A percentile compares a stretch with the other conserved stretches of the same genome.
These are phyloP conservation scores for Leccinellum luteum DNA, from an alignment of 768 basidiomycete species.

Conservation along the genomic window DNA sequence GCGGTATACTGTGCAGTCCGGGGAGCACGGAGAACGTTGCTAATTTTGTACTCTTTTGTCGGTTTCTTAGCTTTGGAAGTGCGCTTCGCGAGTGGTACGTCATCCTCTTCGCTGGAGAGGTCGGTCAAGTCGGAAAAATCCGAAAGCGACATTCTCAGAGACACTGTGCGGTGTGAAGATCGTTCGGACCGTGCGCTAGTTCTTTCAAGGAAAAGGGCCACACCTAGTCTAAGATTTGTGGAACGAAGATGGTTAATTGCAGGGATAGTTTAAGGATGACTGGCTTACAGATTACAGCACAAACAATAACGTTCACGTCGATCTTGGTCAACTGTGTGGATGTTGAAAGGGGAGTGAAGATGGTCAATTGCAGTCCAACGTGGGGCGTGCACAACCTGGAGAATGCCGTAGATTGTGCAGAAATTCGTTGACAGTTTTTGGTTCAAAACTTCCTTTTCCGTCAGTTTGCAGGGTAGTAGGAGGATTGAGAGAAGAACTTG, in stretches of 20 bases:
- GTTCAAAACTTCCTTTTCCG: constrained; percentile 21
- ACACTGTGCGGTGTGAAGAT: background rate
- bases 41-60: constrained; percentile 31
- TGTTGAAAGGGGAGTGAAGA: background rate
- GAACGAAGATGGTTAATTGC: background rate
- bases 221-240: background rate
- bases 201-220: background rate
- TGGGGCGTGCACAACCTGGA: background rate
- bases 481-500: background rate
- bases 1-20: constrained; percentile 42
- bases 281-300: background rate
- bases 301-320: background rate
- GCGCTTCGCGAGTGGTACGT: constrained; percentile 25
- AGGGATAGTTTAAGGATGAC: background rate
- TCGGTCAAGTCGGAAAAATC: constrained; percentile 49
- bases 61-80: constrained; percentile 22
- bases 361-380: background rate
- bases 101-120: constrained; percentile 40
- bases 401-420: constrained; percentile 9
- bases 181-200: background rate
- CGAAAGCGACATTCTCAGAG: constrained; percentile 33
- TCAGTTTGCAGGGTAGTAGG: background rate
- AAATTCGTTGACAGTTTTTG: constrained; percentile 14
- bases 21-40: constrained; percentile 35
- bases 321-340: background rate